These are phyloP conservation scores for Arthrobotrys pseudoclavata DNA, from an alignment of 2,329 filamentous ascomycete genomes.

Conservation along the genomic window DNA sequence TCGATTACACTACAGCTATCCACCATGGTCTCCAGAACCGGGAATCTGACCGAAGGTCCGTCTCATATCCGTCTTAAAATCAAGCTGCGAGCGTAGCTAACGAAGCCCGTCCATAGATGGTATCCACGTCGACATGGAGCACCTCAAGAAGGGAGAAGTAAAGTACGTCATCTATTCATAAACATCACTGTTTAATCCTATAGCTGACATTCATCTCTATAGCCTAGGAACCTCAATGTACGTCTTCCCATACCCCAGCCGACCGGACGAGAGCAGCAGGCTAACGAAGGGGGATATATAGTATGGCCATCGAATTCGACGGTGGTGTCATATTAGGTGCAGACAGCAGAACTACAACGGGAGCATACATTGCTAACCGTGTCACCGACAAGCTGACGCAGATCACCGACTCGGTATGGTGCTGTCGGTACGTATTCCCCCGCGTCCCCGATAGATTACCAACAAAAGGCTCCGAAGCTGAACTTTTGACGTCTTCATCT, in stretches of 20 bases:
- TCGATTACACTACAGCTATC: constrained; percentile 13
- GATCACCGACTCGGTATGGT: constrained; percentile 99
- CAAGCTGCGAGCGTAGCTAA: constrained; percentile 30
- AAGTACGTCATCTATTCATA: constrained; percentile 78
- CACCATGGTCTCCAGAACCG: constrained; percentile 69
- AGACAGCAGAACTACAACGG: constrained; percentile 96
- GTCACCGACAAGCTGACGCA: constrained; percentile 99
- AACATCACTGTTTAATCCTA: constrained; percentile 41
- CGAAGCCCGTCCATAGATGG: constrained; percentile 78
- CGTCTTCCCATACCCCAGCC: constrained; percentile 64
- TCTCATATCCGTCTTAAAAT: constrained; percentile 16
- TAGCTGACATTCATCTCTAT: constrained; percentile 62
- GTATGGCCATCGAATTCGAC: constrained; percentile 99
- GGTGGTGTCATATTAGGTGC: constrained; percentile 97
- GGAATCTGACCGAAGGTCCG: constrained; percentile 75
- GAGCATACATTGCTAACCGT: constrained; percentile 98
- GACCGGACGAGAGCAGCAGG: background rate
- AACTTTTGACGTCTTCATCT: no score
- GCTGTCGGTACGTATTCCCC: constrained; percentile 75
- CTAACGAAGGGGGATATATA: constrained; percentile 65
- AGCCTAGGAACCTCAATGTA: constrained; percentile 98
- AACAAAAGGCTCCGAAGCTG: background rate
- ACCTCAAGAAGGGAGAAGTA: constrained; percentile 98
- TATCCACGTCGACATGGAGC: constrained; percentile 98
- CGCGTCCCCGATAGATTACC: background rate